These are phyloP conservation scores for Fraxinus sp. DNA, from an alignment of 305 asterid genomes.

Conservation along the genomic window DNA sequence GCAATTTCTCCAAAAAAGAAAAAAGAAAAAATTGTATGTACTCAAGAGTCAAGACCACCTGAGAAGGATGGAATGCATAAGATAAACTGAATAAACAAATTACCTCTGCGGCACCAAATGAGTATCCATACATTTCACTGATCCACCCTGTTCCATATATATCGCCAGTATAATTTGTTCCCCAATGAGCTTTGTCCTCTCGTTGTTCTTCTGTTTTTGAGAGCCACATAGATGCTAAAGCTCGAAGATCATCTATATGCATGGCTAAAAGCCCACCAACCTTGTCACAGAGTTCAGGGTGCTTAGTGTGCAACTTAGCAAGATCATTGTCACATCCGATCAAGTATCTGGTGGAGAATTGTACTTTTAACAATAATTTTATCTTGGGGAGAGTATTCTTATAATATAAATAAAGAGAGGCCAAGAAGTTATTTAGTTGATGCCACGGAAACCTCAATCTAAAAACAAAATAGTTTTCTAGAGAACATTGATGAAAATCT, in stretches of 20 bases:
- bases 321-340: constrained; percentile 88
- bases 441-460: neutral
- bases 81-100: constrained; percentile 1
- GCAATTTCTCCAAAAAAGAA: neutral
- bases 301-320: constrained; percentile 86
- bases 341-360: constrained; percentile 64
- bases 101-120: constrained; percentile 99
- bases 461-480: neutral
- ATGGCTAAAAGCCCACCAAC: constrained; percentile 97
- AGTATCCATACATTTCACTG: constrained; percentile 99
- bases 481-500: neutral
- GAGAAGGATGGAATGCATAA: neutral
- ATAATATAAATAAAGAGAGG: neutral
- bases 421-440: neutral
- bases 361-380: neutral
- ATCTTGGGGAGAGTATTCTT: neutral
- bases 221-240: constrained; percentile 89
- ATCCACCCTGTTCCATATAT: constrained; percentile 90
- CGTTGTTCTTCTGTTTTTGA: constrained; percentile 91
- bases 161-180: constrained; percentile 89
- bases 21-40: neutral
- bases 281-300: constrained; percentile 92
- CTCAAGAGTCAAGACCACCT: neutral
- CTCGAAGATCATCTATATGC: constrained; percentile 97
- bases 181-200: constrained; percentile 85